phyloP scores from a whole-genome alignment of 1,284 basidiomycete species.

The Golubevia sp. region DNA sequence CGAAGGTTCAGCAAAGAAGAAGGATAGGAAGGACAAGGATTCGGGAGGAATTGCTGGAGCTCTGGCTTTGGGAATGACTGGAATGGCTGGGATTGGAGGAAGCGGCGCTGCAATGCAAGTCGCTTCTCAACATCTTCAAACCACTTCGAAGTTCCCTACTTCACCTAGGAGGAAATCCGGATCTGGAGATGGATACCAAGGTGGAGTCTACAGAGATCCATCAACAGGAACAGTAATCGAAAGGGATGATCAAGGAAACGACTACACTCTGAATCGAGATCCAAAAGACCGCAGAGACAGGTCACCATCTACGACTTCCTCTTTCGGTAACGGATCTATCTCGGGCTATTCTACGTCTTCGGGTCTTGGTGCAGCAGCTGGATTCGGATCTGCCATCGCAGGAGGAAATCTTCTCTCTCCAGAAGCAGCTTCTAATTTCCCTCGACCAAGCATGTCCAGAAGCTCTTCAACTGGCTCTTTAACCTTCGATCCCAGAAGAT shows the following conservation, averaged over 20 bases:
- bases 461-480: neutral
- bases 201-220: constrained; percentile 39
- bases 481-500: neutral
- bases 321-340: neutral
- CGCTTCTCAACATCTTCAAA: neutral
- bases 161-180: constrained; percentile 1
- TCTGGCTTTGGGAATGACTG: constrained; percentile 35
- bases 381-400: neutral
- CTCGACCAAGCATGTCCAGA: neutral
- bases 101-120: neutral
- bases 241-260: constrained; percentile 23
- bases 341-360: neutral
- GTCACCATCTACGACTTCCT: neutral
- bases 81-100: constrained; percentile 38
- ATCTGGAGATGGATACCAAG: constrained; percentile 15
- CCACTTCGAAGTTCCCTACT: neutral
- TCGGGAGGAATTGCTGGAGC: constrained; percentile 42
- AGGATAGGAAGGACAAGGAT: constrained; percentile 8
- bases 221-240: constrained; percentile 30
- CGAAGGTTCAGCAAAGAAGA: neutral
- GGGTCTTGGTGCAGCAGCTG: constrained; percentile 1
- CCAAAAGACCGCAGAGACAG: neutral
- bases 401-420: neutral
- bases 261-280: neutral
- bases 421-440: constrained; percentile 2